Base-by-base conservation (phyloP, 108 stramenopile species). In the Cyclotella baltica region DNA sequence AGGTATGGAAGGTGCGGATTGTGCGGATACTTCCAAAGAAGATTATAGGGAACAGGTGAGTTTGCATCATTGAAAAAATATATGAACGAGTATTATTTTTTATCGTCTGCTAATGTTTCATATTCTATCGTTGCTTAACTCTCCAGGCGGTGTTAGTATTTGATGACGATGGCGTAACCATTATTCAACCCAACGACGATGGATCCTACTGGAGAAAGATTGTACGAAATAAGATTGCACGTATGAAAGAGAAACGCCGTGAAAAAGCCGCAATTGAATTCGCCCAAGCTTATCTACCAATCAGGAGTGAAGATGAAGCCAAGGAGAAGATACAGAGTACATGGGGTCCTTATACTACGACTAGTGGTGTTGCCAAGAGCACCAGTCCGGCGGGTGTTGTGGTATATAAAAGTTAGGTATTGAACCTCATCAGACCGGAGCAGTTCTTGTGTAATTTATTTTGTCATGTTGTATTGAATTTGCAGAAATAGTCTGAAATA, bases 161-260 rank as follows among this genome's bases (percentile, higher is more conserved):
- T 57, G 80, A 85, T 30, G 80, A 75, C 15, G 75, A 77, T 20
- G 80, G 80, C 18, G 83, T 86, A 3, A 76, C 70, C 28, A 87
- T 92, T 10, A 72, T 92, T 16, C 90, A 92, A 51, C 91, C 90
- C 11, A 92, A 92, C 51, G 71, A 81, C 48, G 88, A 92, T 59
- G 91, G 91, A 36, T 87, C 86, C 2, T 92, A 92, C 77, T 89
- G 90, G 85, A 77, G 89, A 23, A 84, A 87, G 48, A 85, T 89
- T 62, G 89, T 90, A 22, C 81, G 90, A 0, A 92, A 92, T 55
- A 92, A 92, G 63, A 85, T 89, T 33, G 77, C 84, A 25, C 67
- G 91, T 5, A 89, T 82, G 86, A 83, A 78, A 70, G 91, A 91
- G 66, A 86, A 84, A 46, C 81, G 87, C 29, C 87, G 89, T 16